Percentiles rank a stretch among this genome's conserved stretches.
These are phyloP conservation scores for Ascochyta rabiei DNA, from an alignment of 2,329 filamentous ascomycete genomes.

Conservation along the genomic window DNA sequence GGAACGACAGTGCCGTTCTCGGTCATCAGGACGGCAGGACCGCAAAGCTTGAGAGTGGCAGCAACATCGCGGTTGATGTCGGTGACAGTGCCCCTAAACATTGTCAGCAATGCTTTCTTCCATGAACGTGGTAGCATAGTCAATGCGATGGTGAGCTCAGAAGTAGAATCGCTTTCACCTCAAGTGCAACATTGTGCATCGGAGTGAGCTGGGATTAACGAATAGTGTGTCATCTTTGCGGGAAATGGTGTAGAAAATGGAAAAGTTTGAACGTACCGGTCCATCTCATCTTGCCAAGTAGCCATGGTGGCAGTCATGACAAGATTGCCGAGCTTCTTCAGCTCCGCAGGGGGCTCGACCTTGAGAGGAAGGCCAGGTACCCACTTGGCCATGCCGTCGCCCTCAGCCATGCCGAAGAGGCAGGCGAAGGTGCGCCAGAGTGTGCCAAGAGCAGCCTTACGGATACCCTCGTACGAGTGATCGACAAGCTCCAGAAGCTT, in stretches of 20 bases:
- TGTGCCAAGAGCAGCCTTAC: constrained; percentile 88
- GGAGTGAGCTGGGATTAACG: constrained; percentile 99
- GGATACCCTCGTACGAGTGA: constrained; percentile 90
- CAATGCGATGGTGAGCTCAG: constrained; percentile 53
- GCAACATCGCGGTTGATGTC: constrained; percentile 95
- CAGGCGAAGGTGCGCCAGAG: constrained; percentile 93
- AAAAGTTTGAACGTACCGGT: constrained; percentile 73
- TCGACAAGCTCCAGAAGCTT: constrained; percentile 80
- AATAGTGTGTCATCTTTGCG: constrained; percentile 75
- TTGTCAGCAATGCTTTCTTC: constrained; percentile 26
- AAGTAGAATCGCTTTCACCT: constrained; percentile 80
- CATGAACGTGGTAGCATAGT: constrained; percentile 10
- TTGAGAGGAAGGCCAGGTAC: constrained; percentile 83
- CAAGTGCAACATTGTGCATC: constrained; percentile 82
- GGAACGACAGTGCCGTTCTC: constrained; percentile 69
- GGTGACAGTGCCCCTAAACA: constrained; percentile 77
- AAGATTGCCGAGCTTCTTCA: constrained; percentile 84
- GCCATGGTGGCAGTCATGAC: constrained; percentile 83
- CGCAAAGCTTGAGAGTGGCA: constrained; percentile 87
- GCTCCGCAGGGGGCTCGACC: constrained; percentile 75
- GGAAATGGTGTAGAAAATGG: constrained; percentile 10
- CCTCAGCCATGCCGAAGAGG: constrained; percentile 86
- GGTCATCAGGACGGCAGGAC: constrained; percentile 80
- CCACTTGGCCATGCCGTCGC: constrained; percentile 81
- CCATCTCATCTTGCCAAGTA: constrained; percentile 87